Evolutionary conservation across 768 basidiomycete species (phyloP), one percentile per base, ranked within the genome.

Genomic region (Lactifluus subvellereus): DNA sequence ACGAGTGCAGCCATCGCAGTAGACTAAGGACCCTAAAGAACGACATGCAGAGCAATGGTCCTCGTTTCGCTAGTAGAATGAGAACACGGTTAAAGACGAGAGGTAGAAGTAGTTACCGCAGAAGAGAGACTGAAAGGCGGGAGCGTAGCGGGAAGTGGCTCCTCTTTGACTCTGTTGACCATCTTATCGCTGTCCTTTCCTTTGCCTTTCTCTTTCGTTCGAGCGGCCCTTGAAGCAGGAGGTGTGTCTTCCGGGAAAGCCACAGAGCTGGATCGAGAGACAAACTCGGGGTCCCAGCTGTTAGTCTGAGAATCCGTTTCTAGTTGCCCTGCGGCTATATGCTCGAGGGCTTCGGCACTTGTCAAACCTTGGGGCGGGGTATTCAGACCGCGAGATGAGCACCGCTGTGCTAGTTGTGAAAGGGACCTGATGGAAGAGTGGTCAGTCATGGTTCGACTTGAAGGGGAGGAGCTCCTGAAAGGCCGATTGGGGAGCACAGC

Each of bases 1-100:
- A 66, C 89, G 79, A 40, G 96, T 92, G 73, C 97, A 99, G 20
- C 95, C 94, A 74, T 98, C 97, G 74, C 97, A 99, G 73, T 97
- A 98, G 20, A 99, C 84, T 64, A 98, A 81, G 49, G 89, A 84
- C 53, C 96, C 96, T 67, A 79, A 70, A 11, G 87, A 91, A 69
- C 87, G 85, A 73, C 90, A 93, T 18, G 90, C 83, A 65, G 89
- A 91, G 71, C 90, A 93, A 70, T 92, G 88, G 71, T 93, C 90
- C 72, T 92, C 85, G 73, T 92, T 91, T 69, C 78, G 68, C 80
- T 82, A 66, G 47, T 54, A 56, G 51, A 54, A 45, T 42, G 47
- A 57, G 54, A 50, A 67, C 45, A 18, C 30, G 11, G 60, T 55
- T 35, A 60, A 27, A 35, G 43, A 50, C 51, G 60, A 53, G 37